phyloP scores from a whole-genome alignment of 805 yeast species.

The Wickerhamomyces sydowiorum region DNA sequence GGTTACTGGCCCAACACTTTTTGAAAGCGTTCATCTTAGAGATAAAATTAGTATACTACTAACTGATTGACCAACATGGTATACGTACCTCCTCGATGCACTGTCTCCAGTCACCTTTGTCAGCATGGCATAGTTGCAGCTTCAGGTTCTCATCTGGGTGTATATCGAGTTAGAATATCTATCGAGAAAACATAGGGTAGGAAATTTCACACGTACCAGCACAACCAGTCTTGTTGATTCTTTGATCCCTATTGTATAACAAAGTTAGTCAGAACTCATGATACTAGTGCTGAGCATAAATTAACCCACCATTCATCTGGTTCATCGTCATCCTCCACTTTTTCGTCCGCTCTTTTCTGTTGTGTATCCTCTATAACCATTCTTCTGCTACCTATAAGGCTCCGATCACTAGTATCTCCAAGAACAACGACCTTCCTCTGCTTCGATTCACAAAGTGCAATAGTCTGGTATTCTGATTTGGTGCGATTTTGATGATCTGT shows the following conservation, averaged over 20 bases:
- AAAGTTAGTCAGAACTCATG: too few species aligned
- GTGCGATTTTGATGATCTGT: too few species aligned
- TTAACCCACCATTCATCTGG: slow-evolving; percentile 60
- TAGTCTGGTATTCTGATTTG: too few species aligned
- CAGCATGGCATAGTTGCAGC: slow-evolving; percentile 74
- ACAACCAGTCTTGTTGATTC: slow-evolving; percentile 76
- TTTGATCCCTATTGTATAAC: slow-evolving; percentile 53
- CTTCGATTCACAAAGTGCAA: too few species aligned
- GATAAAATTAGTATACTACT: slow-evolving; percentile 5
- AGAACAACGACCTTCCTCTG: too few species aligned
- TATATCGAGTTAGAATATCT: slow-evolving; percentile 5
- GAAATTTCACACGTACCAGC: slow-evolving; percentile 32
- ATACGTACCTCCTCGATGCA: slow-evolving; percentile 56
- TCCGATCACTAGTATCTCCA: not conserved
- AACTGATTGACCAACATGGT: too few species aligned
- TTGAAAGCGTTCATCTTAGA: slow-evolving; percentile 35
- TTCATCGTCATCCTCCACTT: slow-evolving; percentile 42
- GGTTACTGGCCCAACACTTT: slow-evolving; percentile 35
- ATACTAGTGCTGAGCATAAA: too few species aligned
- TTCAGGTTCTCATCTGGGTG: slow-evolving; percentile 55
- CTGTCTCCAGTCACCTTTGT: slow-evolving; percentile 75
- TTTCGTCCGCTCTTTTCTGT: slow-evolving; percentile 22
- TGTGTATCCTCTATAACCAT: not conserved
- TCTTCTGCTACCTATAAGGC: too few species aligned
- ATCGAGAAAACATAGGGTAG: not conserved